Conservation (phyloP, 768 basidiomycete genomes). For the Pleurotus giganteus region DNA sequence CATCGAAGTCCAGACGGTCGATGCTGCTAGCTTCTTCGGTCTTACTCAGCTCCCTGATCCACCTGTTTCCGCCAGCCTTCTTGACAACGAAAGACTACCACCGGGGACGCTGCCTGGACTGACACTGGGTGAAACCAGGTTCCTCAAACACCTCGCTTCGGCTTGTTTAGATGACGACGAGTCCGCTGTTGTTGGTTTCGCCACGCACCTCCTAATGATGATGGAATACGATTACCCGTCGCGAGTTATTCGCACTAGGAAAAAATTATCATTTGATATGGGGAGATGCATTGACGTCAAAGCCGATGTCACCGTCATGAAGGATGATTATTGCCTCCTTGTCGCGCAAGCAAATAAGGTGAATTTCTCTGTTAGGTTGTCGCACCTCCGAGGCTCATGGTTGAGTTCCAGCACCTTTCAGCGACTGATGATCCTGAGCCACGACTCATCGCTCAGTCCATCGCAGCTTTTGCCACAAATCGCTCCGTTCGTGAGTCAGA, state of each 20-base stretch:
- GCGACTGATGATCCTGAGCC: conserved; percentile 23
- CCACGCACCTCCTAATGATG: conserved; percentile 12
- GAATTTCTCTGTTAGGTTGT: conserved; percentile 3
- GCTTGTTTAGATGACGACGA: conserved; percentile 8
- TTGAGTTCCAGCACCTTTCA: neutral
- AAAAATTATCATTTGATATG: conserved; percentile 21
- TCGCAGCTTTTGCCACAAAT: conserved; percentile 30
- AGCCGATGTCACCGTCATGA: conserved; percentile 23
- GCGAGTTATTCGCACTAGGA: conserved; percentile 12
- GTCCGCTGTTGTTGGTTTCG: conserved; percentile 13
- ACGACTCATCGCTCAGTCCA: conserved; percentile 28
- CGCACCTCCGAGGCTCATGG: neutral
- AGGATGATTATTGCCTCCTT: conserved; percentile 17
- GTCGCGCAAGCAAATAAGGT: conserved; percentile 26
- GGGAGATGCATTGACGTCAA: conserved; percentile 19
- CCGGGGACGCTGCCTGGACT: neutral
- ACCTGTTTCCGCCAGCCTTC: neutral
- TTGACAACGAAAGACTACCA: neutral
- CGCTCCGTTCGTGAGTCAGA: conserved; percentile 14
- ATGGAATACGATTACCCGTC: conserved; percentile 14
- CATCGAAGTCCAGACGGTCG: neutral
- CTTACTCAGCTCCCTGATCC: neutral
- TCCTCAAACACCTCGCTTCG: neutral
- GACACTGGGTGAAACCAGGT: neutral
- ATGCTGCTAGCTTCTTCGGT: conserved; percentile 4